These are phyloP conservation scores for Didymosphaeria variabile DNA, from an alignment of 2,329 filamentous ascomycete species.

Conservation along the genomic window DNA sequence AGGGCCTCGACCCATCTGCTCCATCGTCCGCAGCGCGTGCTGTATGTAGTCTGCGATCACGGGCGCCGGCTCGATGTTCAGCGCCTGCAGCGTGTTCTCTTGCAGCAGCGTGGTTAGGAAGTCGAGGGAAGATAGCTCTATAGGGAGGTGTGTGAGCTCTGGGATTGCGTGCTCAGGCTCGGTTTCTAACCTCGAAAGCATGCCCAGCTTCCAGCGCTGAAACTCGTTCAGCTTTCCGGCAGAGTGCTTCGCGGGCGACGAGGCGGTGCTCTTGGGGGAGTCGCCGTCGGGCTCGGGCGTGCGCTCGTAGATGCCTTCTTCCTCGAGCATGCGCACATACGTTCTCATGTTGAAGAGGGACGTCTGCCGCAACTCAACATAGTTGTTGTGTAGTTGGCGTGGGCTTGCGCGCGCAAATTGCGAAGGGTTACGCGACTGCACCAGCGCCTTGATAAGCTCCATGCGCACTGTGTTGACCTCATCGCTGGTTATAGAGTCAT, in stretches of 20 bases:
- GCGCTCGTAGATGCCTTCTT: constrained; percentile 48
- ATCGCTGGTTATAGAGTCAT: constrained; percentile 19
- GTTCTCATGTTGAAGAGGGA: constrained; percentile 35
- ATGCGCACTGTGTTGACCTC: constrained; percentile 33
- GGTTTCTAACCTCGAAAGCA: constrained; percentile 30
- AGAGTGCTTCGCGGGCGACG: constrained; percentile 1
- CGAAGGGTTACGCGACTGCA: constrained; percentile 25
- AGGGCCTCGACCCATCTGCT: constrained; percentile 38
- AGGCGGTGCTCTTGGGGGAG: constrained; percentile 7
- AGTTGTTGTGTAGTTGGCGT: constrained; percentile 23
- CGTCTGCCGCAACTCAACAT: constrained; percentile 20
- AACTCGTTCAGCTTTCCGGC: constrained; percentile 20
- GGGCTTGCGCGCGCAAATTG: constrained; percentile 26
- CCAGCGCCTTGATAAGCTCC: constrained; percentile 39
- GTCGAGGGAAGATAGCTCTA: constrained; percentile 49
- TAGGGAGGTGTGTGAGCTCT: constrained; percentile 46
- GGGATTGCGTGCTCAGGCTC: constrained; percentile 34
- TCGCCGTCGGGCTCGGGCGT: constrained; percentile 23
- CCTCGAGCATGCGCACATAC: constrained; percentile 48
- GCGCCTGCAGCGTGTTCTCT: constrained; percentile 29
- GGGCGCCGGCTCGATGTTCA: constrained; percentile 39
- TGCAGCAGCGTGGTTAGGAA: constrained; percentile 50
- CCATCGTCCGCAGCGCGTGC: constrained; percentile 47
- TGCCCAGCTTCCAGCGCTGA: constrained; percentile 33
- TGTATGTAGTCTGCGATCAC: constrained; percentile 50